These are phyloP conservation scores for Oryza officinalis DNA, from an alignment of 176 grass and related monocot genomes.

Conservation along the genomic window DNA sequence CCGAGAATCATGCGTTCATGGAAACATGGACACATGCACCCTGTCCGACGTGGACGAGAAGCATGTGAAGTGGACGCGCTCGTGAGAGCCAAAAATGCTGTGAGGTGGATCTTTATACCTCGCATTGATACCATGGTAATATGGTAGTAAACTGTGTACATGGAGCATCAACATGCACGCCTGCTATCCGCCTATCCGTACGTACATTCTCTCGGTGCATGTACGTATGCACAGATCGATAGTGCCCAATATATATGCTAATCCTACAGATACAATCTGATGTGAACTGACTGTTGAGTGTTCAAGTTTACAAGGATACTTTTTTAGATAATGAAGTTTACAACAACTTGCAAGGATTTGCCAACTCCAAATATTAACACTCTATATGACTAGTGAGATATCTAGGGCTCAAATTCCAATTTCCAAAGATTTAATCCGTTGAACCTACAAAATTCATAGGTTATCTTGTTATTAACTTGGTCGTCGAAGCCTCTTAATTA, in stretches of 20 bases:
- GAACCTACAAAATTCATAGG: neutral
- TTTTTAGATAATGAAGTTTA: no score
- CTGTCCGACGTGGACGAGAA: conserved; percentile 55
- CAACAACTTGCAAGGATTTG: no score
- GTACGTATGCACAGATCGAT: neutral
- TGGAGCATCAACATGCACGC: neutral
- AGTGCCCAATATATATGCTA: no score
- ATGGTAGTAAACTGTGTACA: neutral
- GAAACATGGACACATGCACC: conserved; percentile 8
- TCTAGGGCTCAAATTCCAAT: no score
- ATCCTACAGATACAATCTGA: no score
- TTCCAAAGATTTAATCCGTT: no score
- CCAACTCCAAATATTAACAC: no score
- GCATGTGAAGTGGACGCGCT: conserved; percentile 54
- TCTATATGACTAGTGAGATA: no score
- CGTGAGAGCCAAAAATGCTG: conserved; percentile 80
- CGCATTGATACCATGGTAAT: conserved; percentile 24
- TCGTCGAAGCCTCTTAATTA: no score
- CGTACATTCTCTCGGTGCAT: neutral
- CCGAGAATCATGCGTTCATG: conserved; percentile 21
- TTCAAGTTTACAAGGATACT: no score
- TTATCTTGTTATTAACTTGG: neutral
- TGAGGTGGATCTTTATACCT: conserved; percentile 69
- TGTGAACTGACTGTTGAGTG: no score
- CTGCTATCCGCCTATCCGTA: neutral